These are phyloP conservation scores for Conticribra weissflogii DNA, from an alignment of 108 stramenopile species.

Conservation along the genomic window DNA sequence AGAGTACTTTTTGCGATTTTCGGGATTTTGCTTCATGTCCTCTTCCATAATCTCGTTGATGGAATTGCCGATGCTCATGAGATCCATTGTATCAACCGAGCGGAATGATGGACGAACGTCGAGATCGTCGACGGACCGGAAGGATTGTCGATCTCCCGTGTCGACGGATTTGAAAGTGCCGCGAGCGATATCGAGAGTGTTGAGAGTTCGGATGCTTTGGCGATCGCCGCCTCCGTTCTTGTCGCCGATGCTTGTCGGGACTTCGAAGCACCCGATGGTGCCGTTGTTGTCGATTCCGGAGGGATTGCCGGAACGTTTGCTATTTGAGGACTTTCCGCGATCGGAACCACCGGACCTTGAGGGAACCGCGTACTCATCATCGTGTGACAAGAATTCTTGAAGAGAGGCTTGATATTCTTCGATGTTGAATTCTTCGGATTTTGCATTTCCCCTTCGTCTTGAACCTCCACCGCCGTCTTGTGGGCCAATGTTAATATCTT, in stretches of 20 bases:
- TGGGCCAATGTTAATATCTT: constrained; percentile 5
- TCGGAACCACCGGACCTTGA: not conserved
- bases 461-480: constrained; percentile 4
- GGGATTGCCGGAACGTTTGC: not conserved
- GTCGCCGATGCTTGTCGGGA: constrained; percentile 36
- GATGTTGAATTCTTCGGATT: constrained; percentile 20
- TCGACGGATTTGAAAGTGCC: constrained; percentile 36
- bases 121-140: constrained; percentile 26
- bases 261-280: constrained; percentile 8
- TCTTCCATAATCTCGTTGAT: constrained; percentile 42
- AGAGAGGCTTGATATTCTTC: constrained; percentile 44
- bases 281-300: not conserved
- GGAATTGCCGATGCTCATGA: constrained; percentile 44
- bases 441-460: not conserved
- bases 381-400: constrained; percentile 35
- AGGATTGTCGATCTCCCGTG: constrained; percentile 24
- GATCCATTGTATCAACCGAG: constrained; percentile 38
- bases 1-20: constrained; percentile 27
- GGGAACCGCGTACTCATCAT: constrained; percentile 8
- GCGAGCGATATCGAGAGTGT: constrained; percentile 24
- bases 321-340: not conserved
- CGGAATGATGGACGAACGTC: constrained; percentile 33
- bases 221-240: constrained; percentile 6
- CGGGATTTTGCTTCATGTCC: constrained; percentile 29
- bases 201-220: constrained; percentile 16